phyloP scores from a whole-genome alignment of 1,284 basidiomycete genomes.

The Irpex sp. region DNA sequence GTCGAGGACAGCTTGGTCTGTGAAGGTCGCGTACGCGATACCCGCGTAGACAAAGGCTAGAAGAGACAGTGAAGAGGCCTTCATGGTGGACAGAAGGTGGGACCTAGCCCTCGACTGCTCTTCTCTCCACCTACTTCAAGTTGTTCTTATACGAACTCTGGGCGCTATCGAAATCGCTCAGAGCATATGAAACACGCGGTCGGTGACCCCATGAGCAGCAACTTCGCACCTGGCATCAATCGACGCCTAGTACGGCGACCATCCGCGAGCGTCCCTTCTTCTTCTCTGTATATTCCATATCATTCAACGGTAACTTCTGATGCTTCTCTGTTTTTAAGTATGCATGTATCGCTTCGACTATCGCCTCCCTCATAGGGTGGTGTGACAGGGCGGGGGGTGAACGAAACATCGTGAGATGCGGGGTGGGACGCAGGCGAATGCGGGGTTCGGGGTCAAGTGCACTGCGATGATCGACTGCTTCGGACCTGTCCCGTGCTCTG shows the following conservation, averaged over 20 bases:
- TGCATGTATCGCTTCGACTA: too few species aligned
- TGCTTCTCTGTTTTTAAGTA: too few species aligned
- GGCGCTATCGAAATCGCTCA: neutral
- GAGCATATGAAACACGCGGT: neutral
- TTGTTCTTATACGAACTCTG: neutral
- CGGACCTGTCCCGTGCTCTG: too few species aligned
- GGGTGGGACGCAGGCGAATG: too few species aligned
- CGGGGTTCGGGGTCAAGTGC: too few species aligned
- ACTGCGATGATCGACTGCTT: too few species aligned
- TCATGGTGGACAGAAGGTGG: neutral
- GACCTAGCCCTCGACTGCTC: neutral
- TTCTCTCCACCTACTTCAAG: neutral
- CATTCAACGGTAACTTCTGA: too few species aligned
- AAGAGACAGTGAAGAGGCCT: neutral
- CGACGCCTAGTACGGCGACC: neutral
- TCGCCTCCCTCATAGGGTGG: too few species aligned
- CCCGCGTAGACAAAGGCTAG: neutral
- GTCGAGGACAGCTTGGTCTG: conserved; percentile 37
- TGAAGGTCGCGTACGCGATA: conserved; percentile 15
- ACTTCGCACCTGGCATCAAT: neutral
- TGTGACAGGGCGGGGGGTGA: too few species aligned
- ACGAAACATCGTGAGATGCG: too few species aligned
- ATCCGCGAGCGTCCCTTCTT: neutral
- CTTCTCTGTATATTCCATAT: neutral
- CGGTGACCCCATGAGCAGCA: neutral